Percentiles rank a stretch among this genome's conserved stretches.
Conservation (phyloP, 495 filamentous ascomycete species). For the Trichoderma asperelloides region DNA sequence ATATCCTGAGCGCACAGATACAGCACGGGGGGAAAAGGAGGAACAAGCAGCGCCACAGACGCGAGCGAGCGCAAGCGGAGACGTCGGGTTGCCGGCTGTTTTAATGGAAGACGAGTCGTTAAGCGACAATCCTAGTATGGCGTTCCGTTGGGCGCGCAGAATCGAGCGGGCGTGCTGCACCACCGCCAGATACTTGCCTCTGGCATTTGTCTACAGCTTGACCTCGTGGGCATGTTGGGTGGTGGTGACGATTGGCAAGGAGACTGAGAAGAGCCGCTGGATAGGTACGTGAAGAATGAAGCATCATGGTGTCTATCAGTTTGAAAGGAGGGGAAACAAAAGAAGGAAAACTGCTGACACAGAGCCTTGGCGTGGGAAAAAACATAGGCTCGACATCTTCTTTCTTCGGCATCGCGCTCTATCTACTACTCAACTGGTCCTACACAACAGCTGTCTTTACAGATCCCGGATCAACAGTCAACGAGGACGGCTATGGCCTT, state of each 20-base stretch:
- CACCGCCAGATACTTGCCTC: constrained; percentile 73
- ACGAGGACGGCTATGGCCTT: constrained; percentile 40
- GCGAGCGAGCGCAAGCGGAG: background rate
- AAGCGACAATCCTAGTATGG: constrained; percentile 18
- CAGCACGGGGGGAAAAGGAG: background rate
- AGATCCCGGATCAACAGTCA: constrained; percentile 61
- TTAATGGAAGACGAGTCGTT: constrained; percentile 7
- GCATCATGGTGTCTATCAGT: background rate
- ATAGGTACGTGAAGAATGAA: constrained; percentile 46
- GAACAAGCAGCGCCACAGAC: background rate
- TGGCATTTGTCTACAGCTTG: constrained; percentile 79
- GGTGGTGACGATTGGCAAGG: constrained; percentile 63
- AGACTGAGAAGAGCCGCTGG: constrained; percentile 47
- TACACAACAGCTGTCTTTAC: constrained; percentile 93
- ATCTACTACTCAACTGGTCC: constrained; percentile 70
- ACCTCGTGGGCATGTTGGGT: constrained; percentile 90
- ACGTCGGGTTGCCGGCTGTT: background rate
- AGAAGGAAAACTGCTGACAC: constrained; percentile 11
- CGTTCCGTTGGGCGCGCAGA: constrained; percentile 56
- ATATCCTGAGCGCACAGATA: background rate
- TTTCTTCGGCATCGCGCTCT: constrained; percentile 59
- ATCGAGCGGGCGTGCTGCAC: constrained; percentile 80
- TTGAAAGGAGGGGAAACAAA: background rate
- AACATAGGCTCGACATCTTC: constrained; percentile 34
- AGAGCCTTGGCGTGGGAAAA: background rate